Evolutionary conservation across 306 rosid genomes (phyloP).

Genomic region (Cicer judaicum): DNA sequence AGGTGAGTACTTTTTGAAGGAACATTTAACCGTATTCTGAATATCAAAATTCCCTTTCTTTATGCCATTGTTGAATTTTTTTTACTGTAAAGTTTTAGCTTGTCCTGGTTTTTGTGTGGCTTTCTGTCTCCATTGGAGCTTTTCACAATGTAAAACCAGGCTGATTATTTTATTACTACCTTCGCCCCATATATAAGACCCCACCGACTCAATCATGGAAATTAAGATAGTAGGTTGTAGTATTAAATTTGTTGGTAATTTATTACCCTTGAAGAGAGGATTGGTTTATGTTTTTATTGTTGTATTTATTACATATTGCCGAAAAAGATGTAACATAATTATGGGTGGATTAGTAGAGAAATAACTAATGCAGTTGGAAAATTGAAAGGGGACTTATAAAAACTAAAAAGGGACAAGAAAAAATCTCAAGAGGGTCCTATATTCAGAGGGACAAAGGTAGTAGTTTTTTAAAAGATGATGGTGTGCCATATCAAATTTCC

Average conservation of each 20-base stretch:
- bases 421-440: not conserved
- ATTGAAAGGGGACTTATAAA: too few species aligned
- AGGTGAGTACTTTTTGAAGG: slow-evolving; percentile 52
- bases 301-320: too few species aligned
- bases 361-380: too few species aligned
- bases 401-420: too few species aligned
- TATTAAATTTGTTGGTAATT: too few species aligned
- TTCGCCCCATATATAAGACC: too few species aligned
- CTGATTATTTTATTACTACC: not conserved
- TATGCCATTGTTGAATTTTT: not conserved
- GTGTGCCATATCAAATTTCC: not conserved
- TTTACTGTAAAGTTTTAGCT: not conserved
- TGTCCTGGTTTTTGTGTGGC: slow-evolving; percentile 6
- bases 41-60: slow-evolving; percentile 4
- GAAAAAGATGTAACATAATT: too few species aligned
- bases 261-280: too few species aligned
- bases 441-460: not conserved
- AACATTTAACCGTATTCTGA: not conserved
- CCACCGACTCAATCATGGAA: too few species aligned
- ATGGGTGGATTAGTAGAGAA: too few species aligned
- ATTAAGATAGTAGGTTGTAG: too few species aligned
- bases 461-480: not conserved
- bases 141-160: not conserved
- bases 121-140: not conserved
- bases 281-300: too few species aligned